These are phyloP conservation scores for Fusarium virguliforme DNA, from an alignment of 2,329 filamentous ascomycete species.

Conservation along the genomic window DNA sequence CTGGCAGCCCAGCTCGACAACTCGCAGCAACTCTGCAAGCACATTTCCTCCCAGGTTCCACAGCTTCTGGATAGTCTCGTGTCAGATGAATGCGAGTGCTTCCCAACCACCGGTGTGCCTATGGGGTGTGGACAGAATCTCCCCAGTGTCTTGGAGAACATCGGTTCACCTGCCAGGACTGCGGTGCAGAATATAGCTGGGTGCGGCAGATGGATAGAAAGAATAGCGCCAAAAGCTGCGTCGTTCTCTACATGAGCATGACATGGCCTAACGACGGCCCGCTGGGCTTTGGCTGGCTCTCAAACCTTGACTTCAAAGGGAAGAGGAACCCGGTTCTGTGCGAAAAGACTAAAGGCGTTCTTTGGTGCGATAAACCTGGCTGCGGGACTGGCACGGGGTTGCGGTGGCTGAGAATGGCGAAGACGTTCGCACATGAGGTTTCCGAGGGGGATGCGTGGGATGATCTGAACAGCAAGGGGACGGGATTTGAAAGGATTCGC, in stretches of 20 bases:
- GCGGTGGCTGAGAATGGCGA: slow-evolving; percentile 22
- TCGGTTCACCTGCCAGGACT: slow-evolving; percentile 9
- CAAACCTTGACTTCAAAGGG: not conserved
- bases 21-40: slow-evolving; percentile 14
- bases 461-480: not conserved
- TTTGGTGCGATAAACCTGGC: slow-evolving; percentile 17
- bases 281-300: slow-evolving; percentile 9
- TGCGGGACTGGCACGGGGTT: slow-evolving; percentile 16
- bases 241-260: not conserved
- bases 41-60: not conserved
- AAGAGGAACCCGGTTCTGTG: slow-evolving; percentile 8
- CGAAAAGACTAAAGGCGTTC: slow-evolving; percentile 7
- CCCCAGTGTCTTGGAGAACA: not conserved
- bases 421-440: slow-evolving; percentile 4
- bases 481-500: not conserved
- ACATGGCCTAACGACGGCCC: not conserved
- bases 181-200: slow-evolving; percentile 16
- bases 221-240: not conserved
- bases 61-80: not conserved
- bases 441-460: not conserved
- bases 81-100: slow-evolving; percentile 16
- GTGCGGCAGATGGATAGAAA: fast-evolving
- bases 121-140: too few relatives aligned
- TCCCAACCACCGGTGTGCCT: not conserved
- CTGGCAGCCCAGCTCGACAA: not conserved